Percentiles rank a stretch among this genome's conserved stretches.
phyloP scores from a whole-genome alignment of 139 green algal genomes.

The Coccomyxa sp. region DNA sequence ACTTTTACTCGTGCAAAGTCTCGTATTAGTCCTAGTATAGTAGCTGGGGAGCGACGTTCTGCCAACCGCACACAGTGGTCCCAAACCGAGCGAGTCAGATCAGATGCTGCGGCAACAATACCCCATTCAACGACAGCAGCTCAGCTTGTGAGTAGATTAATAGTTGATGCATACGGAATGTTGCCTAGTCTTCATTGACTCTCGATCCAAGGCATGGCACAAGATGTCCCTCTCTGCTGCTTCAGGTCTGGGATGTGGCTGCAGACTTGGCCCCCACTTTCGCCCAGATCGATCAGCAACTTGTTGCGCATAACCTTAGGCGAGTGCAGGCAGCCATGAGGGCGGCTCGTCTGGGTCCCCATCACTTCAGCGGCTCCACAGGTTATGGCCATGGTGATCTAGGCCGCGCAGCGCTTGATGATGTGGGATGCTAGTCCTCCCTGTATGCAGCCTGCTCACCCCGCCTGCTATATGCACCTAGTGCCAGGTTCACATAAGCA shows the following conservation, averaged over 20 bases:
- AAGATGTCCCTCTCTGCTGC: not conserved
- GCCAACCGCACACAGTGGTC: slow-evolving; percentile 67
- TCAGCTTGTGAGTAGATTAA: no score
- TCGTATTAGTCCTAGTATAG: not conserved
- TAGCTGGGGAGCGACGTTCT: slow-evolving; percentile 50
- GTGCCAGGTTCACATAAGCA: no score
- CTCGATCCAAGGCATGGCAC: no score
- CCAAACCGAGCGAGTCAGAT: not conserved
- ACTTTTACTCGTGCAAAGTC: no score
- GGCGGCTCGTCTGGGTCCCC: slow-evolving; percentile 59
- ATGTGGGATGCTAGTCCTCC: slow-evolving; percentile 21
- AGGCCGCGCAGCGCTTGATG: slow-evolving; percentile 78
- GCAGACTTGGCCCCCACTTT: not conserved
- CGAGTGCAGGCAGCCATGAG: slow-evolving; percentile 63
- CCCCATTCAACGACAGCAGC: no score
- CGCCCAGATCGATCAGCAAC: not conserved
- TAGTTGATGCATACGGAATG: no score
- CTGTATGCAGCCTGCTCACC: no score
- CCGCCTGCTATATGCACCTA: no score
- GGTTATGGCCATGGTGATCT: slow-evolving; percentile 93
- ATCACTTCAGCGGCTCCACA: slow-evolving; percentile 89
- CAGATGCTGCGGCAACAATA: no score
- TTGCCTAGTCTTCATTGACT: no score
- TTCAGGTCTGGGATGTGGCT: not conserved
- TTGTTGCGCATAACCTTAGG: slow-evolving; percentile 62